Evolutionary conservation across 176 grass and related monocot genomes (phyloP), one percentile per base, ranked within the genome.

Genomic region (Raddia guianensis): DNA sequence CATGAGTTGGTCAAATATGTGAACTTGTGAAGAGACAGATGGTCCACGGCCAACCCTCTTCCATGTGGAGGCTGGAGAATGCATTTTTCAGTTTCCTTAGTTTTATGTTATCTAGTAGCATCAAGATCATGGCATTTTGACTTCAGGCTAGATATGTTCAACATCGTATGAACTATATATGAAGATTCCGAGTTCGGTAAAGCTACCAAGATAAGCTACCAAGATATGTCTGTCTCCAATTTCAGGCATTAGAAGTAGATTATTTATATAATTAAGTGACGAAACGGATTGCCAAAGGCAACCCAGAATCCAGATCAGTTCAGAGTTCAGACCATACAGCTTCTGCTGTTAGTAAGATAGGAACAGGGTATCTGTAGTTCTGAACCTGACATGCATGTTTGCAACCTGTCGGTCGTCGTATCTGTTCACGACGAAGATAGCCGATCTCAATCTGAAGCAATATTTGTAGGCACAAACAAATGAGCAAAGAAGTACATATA

Each of bases 41-140:
- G 56, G 87, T 89, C 63, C 64, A 81, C 76, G 64, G 76, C 82
- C 82, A 85, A 21, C 71, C 58, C 65, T 80, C 6, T 58, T 80
- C 82, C 82, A 89, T 76, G 87, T 89, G 81, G 54, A 56, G 21
- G 56, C 58, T 43, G 44, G n/a, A 43, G 54, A 75, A 2, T 4
- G 48, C 32, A 58, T 18, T 45, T 40, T 75, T 21, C 37, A 59
- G 45, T 75, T 75, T 59, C 1, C 5, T 51, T 43, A 81, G 77
- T 66, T 81, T 40, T 40, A 40, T 40, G 78, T 9, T 7, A 9
- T 59, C 50, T 63, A 60, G 75, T 34, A 80, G 7, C 72, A 15
- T 59, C 50, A 7, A 45, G 37, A 53, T 53, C 9, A 33, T 67
- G 15, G 1, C 7, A 46, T 57, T 65, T 82, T 64, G 19, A 44